Base-by-base conservation (phyloP, 768 basidiomycete species). In the Tricholoma terreum region DNA sequence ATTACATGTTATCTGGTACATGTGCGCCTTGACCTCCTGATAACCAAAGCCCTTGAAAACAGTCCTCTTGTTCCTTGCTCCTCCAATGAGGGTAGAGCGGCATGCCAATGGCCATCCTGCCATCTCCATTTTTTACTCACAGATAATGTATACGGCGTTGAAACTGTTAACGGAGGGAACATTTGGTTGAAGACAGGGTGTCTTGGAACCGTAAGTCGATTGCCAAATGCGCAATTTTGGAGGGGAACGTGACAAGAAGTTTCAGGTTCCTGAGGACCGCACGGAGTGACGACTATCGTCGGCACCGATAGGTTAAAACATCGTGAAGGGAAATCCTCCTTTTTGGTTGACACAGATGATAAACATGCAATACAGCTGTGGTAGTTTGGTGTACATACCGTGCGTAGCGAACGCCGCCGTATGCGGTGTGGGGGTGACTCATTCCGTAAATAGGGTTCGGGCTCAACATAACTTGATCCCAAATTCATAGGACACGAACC, bases 171-270 rank as follows among this genome's bases (percentile, higher is more conserved):
- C 5, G 80, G 82, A 45, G 83, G 82, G 61, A 77, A 77, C n/a
- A 67, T 64, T 21, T 70, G 66, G 65, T 84, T 85, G 58, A 79
- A 75, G 22, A 70, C 71, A 2, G 76, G 73, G 60, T 81, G 72
- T 36, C 67, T 69, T 5, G 83, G 84, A 14, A 86, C 78, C 1
- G 78, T 76, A 21, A 85, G 77, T 30, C 72, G 72, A 49, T 72
- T 69, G 34, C 81, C 79, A 63, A 83, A 85, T 4, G 76, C 79
- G 12, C 77, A 71, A 63, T 85, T 79, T 67, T 86, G 84, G 60
- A 73, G 74, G 10, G 84, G 84, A 17, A 83, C 74, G 57, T 74
- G 79, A 59, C 73, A 79, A 1, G 78, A 74, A 4, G 65, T 69
- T 57, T 78, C 77, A 36, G 65, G 75, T 6, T 72, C 61, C 33